Conservation (phyloP, 352 stramenopile genomes). For the Bremia lactucae region DNA sequence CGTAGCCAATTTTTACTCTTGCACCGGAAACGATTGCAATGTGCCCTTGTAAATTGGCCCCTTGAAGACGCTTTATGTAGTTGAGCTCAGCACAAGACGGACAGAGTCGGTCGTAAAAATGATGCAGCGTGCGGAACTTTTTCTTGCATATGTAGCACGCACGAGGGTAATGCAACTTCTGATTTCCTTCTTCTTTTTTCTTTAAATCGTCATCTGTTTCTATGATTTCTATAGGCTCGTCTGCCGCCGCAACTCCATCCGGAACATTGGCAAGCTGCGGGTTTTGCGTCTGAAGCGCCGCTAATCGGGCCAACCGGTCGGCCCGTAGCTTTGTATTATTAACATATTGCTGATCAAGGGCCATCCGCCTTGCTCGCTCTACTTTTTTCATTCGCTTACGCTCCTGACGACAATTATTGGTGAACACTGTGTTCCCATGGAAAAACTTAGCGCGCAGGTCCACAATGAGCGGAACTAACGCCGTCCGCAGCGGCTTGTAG, state of each 20-base stretch:
- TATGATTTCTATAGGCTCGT: conserved; percentile 22
- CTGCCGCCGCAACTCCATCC: conserved; percentile 29
- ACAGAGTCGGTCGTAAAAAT: conserved; percentile 93
- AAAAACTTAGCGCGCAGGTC: conserved; percentile 60
- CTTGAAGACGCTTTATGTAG: conserved; percentile 89
- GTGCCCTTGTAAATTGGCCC: conserved; percentile 58
- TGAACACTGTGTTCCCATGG: conserved; percentile 36
- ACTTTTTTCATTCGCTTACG: conserved; percentile 62
- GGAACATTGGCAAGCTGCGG: conserved; percentile 53
- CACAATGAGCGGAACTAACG: conserved; percentile 41
- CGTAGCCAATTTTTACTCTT: conserved; percentile 93
- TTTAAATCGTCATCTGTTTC: conserved; percentile 6
- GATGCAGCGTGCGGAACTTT: conserved; percentile 86
- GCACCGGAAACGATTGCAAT: conserved; percentile 88
- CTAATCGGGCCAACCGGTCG: conserved; percentile 42
- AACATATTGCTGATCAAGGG: conserved; percentile 65
- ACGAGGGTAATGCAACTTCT: conserved; percentile 75
- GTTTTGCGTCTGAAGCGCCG: conserved; percentile 42
- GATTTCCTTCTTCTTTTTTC: conserved; percentile 9
- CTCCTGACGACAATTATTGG: conserved; percentile 38
- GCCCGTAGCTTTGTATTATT: conserved; percentile 72
- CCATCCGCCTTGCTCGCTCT: conserved; percentile 49
- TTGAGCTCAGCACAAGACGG: conserved; percentile 88
- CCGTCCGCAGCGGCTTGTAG: conserved; percentile 52
- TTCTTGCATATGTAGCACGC: conserved; percentile 93